Base-by-base conservation (phyloP, 2,329 filamentous ascomycete genomes). In the Fusarium mexicanum region DNA sequence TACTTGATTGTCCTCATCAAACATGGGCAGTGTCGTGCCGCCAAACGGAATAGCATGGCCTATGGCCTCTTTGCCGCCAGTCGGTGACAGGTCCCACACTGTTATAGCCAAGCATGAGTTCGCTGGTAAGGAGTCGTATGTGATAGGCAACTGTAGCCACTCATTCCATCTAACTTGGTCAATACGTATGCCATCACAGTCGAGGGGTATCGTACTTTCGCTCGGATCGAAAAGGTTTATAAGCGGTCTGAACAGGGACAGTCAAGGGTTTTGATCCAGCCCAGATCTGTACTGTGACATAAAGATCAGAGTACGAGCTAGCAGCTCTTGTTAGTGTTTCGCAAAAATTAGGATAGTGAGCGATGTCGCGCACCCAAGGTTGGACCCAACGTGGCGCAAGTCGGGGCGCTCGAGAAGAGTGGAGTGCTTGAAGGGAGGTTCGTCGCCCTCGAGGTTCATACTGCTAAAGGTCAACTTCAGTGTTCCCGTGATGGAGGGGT, bases 181-280 rank as follows among this genome's bases (percentile, higher is more conserved):
- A 77, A 61, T 55, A 58, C 24, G n/a, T 50, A n/a, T 40, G 44
- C 31, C 38, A 11, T 31, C 40, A 44, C 41, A 18, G 20, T 26
- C n/a, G 6, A 5, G 24, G 53, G 38, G n/a, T 44, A 31, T 55
- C 81, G 60, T 76, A 91, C 87, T 86, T 90, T 84, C 91, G 85
- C 79, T 92, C 91, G 41, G 89, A 89, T 80, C 95, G 94, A 81
- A 99, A 98, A 13, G 94, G 86, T 80, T 95, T 98, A 84, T 98
- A 98, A 31, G 94, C 90, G 6, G 96, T 99, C 82, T 98, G 96
- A 17, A 97, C 89, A 1, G 95, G 93, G 3, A 98, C 94, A 1
- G 95, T 97, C 76, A 99, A 85, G 41, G 96, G 95, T 81, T 99
- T 99, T 35, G 95, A 98, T 78, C 97, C 95, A 18, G 95, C 94